Conservation (phyloP, 2,329 filamentous ascomycete species). For the Ophiostoma quercus region DNA sequence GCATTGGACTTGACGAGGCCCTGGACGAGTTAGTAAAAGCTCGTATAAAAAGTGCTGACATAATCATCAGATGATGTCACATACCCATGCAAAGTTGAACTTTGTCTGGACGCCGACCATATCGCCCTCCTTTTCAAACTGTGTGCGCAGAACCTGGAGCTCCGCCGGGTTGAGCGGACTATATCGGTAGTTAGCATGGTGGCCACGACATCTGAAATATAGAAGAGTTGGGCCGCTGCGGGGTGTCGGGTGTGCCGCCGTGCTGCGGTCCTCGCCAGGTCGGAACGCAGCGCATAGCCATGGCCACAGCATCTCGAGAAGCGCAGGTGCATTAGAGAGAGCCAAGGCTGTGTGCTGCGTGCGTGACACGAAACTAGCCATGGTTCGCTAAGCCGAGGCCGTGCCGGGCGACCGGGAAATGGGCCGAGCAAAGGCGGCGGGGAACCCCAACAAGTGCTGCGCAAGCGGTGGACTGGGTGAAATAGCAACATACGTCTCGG, state of each 20-base stretch:
- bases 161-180: slow-evolving; percentile 88
- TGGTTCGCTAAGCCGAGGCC: background rate
- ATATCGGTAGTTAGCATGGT: slow-evolving; percentile 8
- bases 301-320: background rate
- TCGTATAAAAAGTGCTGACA: background rate
- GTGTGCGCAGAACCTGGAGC: slow-evolving; percentile 82
- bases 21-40: slow-evolving; percentile 41
- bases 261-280: background rate
- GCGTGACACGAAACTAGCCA: background rate
- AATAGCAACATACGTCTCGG: slow-evolving; percentile 68
- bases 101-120: slow-evolving; percentile 97
- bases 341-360: background rate
- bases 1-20: slow-evolving; percentile 89
- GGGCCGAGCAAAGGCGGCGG: background rate
- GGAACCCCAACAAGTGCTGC: background rate
- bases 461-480: background rate
- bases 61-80: slow-evolving; percentile 27
- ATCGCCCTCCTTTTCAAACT: slow-evolving; percentile 96
- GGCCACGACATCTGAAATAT: background rate
- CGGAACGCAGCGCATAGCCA: background rate
- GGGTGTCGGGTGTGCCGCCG: background rate
- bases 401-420: background rate
- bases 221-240: background rate
- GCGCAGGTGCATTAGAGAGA: background rate
- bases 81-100: slow-evolving; percentile 99